Base-by-base conservation (phyloP, 2,329 filamentous ascomycete genomes). In the Nakataea oryzae region DNA sequence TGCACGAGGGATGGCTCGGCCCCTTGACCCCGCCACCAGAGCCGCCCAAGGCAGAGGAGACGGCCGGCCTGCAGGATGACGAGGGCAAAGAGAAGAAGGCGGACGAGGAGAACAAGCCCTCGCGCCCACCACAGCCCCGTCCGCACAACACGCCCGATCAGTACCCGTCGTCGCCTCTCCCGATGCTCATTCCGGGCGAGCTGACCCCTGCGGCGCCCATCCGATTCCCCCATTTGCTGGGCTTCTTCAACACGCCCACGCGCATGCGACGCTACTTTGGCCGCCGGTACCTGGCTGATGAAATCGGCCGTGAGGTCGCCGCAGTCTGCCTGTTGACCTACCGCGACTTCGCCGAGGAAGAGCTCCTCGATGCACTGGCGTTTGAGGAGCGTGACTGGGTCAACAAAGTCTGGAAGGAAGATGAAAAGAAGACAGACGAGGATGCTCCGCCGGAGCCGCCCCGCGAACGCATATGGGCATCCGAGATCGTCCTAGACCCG, bases 1-100 rank as follows among this genome's bases (percentile, higher is more conserved):
- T 97, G 67, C 95, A 99, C 72, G 95, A 99, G 75, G 95, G 95
- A 62, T 99, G 95, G 93, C 78, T 99, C 28, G 93, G 95, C 0
- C 92, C 95, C 9, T 77, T 96, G 56, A 84, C 88, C 63, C 75
- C 85, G 62, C 88, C 89, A 1, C 69, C 72, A 30, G 71, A 76
- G 61, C 71, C 65, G 60, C 69, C 63, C 55, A 63, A 62, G 67
- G n/a, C 41, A 65, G 65, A 24, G 61, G 65, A 63, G 11, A 58
- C 61, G 14, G 60, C 61, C 7, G 50, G 30, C 63, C 61, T 29
- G 59, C 47, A 76, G 4, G 75, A 78, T 61, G 71, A 76, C 7
- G 74, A 78, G 58, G 69, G 75, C 59, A 72, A 75, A 47, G 72
- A 76, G 58, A 70, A 76, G 59, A 72, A 78, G 64, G 72, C 76